Evolutionary conservation across 495 filamentous ascomycete genomes (phyloP), one percentile per base, ranked within the genome.

Genomic region (Xylaria telfairii): DNA sequence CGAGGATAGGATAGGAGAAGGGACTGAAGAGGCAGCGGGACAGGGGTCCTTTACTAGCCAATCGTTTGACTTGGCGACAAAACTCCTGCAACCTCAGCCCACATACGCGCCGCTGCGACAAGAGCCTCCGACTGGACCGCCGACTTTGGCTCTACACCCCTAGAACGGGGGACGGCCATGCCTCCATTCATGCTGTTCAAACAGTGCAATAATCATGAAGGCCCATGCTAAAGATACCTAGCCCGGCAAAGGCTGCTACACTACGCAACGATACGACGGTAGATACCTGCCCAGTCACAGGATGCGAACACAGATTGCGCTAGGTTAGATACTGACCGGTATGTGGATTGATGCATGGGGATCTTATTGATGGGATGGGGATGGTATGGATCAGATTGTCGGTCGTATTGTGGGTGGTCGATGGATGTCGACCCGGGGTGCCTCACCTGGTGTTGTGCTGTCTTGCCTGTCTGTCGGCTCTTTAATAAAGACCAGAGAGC

Each of bases 21-120:
- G 44, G 44, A 34, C 19, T 49, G 19, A 13, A 21, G 46, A 26
- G 44, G 21, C 10, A 37, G 44, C 10, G 19, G 32, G 9, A n/a
- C 47, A 66, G 63, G 63, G 63, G 30, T 54, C 19, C n/a, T 21
- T n/a, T 53, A 28, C 10, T 7, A 54, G 15, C 64, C 64, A 61
- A 65, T 65, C 59, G 68, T 70, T 70, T 70, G 68, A 70, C 68
- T 70, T 70, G 68, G 68, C 68, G 68, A 49, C 37, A 47, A 65
- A 46, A 32, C 51, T 34, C 44, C 24, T 49, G 42, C 57, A 62
- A 69, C 44, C 56, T 62, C 53, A 46, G 64, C 51, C 51, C 34
- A 42, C 44, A 39, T 56, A 56, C 37, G 51, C 42, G 56, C 49
- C 49, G 59, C 49, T 47, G 60, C 51, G 61, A 65, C 68, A n/a